phyloP scores from a whole-genome alignment of 495 filamentous ascomycete species.

The Xylaria flabelliformis region DNA sequence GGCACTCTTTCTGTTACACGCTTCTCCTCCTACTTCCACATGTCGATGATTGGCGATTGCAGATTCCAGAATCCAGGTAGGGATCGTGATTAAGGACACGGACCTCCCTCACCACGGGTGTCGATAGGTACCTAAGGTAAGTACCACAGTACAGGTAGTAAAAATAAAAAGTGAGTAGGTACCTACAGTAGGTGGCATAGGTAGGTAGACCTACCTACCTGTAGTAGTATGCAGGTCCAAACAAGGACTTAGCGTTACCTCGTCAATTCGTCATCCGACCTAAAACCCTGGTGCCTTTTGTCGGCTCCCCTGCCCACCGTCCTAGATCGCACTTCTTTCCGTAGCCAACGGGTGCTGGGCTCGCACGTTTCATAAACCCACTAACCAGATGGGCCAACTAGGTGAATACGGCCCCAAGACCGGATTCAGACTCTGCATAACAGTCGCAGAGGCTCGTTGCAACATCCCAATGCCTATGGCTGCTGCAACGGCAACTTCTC shows the following conservation, averaged over 20 bases:
- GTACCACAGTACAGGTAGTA: too few species aligned
- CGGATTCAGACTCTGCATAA: constrained; percentile 23
- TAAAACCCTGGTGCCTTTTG: constrained; percentile 7
- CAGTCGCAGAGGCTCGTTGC: constrained; percentile 20
- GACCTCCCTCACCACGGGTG: not conserved
- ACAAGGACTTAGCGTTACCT: constrained; percentile 13
- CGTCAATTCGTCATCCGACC: constrained; percentile 24
- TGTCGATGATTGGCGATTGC: not conserved
- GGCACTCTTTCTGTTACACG: not conserved
- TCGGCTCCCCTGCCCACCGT: constrained; percentile 7
- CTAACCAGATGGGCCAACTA: not conserved
- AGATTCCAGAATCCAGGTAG: constrained; percentile 12
- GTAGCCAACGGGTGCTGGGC: constrained; percentile 17
- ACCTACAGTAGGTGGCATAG: too few species aligned
- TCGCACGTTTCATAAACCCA: constrained; percentile 27
- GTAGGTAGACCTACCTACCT: not conserved
- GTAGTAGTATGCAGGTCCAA: constrained; percentile 28
- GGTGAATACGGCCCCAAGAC: constrained; percentile 15
- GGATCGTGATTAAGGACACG: constrained; percentile 15
- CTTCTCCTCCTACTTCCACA: not conserved
- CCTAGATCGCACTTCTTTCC: constrained; percentile 17
- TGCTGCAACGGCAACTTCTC: not conserved
- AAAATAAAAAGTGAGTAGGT: not conserved
- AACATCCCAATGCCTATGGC: constrained; percentile 10
- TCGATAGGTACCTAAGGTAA: not conserved